phyloP scores from a whole-genome alignment of 2,329 filamentous ascomycete genomes.

The Samsoniella hepiali region DNA sequence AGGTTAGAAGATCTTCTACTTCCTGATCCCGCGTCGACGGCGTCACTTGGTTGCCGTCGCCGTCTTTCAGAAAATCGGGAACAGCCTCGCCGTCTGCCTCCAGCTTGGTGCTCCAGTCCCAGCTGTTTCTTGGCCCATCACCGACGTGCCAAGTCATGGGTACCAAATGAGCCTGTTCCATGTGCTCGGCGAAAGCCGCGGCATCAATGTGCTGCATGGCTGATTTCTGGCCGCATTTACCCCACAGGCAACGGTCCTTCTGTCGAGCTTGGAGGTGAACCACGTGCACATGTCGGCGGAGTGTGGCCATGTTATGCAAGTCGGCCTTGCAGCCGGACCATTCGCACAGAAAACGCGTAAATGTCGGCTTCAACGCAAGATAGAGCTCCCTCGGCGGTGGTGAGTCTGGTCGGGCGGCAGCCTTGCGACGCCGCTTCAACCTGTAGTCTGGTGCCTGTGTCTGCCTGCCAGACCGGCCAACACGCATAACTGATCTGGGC shows the following conservation, averaged over 20 bases:
- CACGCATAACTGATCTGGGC: neutral
- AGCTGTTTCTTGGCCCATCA: constrained; percentile 52
- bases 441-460: constrained; percentile 22
- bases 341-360: constrained; percentile 55
- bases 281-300: constrained; percentile 50
- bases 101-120: constrained; percentile 23
- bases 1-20: constrained; percentile 47
- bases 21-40: constrained; percentile 52
- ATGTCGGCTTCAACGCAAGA: constrained; percentile 40
- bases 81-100: constrained; percentile 24
- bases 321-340: constrained; percentile 58
- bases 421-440: constrained; percentile 37
- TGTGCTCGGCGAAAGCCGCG: constrained; percentile 45
- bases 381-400: constrained; percentile 43
- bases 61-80: constrained; percentile 51
- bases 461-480: neutral
- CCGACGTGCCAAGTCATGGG: constrained; percentile 57
- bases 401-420: constrained; percentile 40
- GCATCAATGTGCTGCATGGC: constrained; percentile 35
- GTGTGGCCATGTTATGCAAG: constrained; percentile 59
- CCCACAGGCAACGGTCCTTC: constrained; percentile 31
- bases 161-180: constrained; percentile 52
- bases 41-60: constrained; percentile 54
- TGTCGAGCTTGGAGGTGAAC: constrained; percentile 42
- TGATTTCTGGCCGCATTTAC: constrained; percentile 27